Evolutionary conservation across 345 rosid species (phyloP).

Genomic region (Bruguiera sexangula): DNA sequence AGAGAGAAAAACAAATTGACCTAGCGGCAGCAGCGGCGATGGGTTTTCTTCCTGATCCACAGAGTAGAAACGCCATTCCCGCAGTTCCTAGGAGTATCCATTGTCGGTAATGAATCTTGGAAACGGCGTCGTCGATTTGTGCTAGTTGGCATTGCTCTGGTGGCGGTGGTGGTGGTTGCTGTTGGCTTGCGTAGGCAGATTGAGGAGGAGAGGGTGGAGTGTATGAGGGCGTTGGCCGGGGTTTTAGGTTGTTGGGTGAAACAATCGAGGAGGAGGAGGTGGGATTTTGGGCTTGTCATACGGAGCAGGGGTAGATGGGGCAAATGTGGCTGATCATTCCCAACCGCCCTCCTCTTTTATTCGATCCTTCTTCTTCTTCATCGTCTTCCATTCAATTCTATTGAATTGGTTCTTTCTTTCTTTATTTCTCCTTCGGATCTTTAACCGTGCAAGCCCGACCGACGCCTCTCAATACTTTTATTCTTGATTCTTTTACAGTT

Average conservation of each 20-base stretch:
- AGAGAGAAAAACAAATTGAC: too few relatives aligned
- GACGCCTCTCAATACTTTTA: background rate
- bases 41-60: too few relatives aligned
- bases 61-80: too few relatives aligned
- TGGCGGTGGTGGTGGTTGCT: background rate
- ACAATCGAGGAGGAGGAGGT: conserved; percentile 47
- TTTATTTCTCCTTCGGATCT: background rate
- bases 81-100: too few relatives aligned
- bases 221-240: conserved; percentile 48
- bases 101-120: too few relatives aligned
- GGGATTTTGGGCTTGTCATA: conserved; percentile 54
- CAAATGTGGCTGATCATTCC: conserved; percentile 64
- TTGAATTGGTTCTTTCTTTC: background rate
- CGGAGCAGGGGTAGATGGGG: conserved; percentile 74
- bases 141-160: too few relatives aligned
- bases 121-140: too few relatives aligned
- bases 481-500: background rate
- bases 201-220: conserved; percentile 17
- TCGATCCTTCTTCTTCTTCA: conserved; percentile 1
- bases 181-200: conserved; percentile 16
- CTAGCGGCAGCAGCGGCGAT: too few relatives aligned
- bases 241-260: conserved; percentile 33
- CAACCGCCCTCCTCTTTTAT: background rate
- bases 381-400: background rate
- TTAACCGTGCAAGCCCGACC: too few relatives aligned